phyloP scores from a whole-genome alignment of 1,284 basidiomycete species.

The Pseudozyma pruni region DNA sequence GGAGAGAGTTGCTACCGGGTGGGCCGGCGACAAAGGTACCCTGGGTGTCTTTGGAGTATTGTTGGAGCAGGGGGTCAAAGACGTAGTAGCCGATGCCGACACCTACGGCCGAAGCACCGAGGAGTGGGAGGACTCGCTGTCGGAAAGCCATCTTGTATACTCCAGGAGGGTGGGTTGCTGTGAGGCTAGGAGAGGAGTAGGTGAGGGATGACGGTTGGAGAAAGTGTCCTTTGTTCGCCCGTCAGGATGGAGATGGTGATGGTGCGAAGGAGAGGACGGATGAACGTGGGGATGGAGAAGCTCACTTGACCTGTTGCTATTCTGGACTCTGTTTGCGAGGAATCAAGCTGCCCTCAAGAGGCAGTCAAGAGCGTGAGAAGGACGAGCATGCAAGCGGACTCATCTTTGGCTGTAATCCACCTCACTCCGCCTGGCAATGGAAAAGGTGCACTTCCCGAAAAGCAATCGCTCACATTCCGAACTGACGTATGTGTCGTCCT shows the following conservation, averaged over 20 bases:
- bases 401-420: conserved; percentile 6
- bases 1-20: conserved; percentile 36
- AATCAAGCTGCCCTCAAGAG: too few relatives aligned
- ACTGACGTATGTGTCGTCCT: conserved; percentile 29
- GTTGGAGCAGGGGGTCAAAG: conserved; percentile 49
- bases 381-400: conserved; percentile 31
- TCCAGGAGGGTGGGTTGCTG: background rate
- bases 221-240: background rate
- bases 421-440: too few relatives aligned
- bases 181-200: conserved; percentile 1
- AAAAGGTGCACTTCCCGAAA: too few relatives aligned
- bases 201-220: background rate
- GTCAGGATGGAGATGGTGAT: background rate
- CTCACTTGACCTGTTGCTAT: background rate
- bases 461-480: background rate
- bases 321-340: too few relatives aligned
- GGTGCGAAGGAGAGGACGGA: background rate
- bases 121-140: conserved; percentile 39
- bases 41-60: conserved; percentile 47
- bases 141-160: conserved; percentile 38
- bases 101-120: conserved; percentile 43
- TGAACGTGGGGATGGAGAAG: background rate
- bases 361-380: conserved; percentile 2
- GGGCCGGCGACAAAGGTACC: conserved; percentile 40
- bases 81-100: conserved; percentile 53